phyloP scores from a whole-genome alignment of 306 rosid genomes.

The Sicyos baderoa region DNA sequence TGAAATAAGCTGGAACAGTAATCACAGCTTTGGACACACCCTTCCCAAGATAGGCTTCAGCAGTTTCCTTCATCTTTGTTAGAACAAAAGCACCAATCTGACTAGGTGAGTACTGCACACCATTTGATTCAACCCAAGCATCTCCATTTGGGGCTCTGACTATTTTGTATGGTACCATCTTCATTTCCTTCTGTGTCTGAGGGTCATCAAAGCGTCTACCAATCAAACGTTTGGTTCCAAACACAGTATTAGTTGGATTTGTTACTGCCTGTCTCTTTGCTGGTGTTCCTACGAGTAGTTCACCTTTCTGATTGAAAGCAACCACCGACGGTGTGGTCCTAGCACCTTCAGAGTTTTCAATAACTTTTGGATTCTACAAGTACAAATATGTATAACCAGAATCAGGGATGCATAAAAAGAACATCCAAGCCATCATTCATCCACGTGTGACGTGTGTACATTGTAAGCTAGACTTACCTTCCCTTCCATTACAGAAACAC shows the following conservation, averaged over 20 bases:
- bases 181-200: conserved; percentile 92
- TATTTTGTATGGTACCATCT: conserved; percentile 90
- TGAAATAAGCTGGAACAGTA: conserved; percentile 89
- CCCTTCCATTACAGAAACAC: conserved; percentile 92
- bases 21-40: conserved; percentile 62
- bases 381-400: not conserved
- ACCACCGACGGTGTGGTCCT: conserved; percentile 91
- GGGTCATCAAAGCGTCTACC: conserved; percentile 89
- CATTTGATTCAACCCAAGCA: conserved; percentile 93
- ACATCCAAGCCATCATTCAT: not conserved
- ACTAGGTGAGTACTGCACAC: conserved; percentile 81
- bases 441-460: not conserved
- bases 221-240: conserved; percentile 79
- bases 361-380: conserved; percentile 66
- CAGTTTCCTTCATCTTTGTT: conserved; percentile 89
- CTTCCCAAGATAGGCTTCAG: conserved; percentile 89
- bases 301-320: conserved; percentile 90
- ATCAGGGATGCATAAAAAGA: not conserved
- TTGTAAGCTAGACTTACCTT: conserved; percentile 34
- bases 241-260: conserved; percentile 74
- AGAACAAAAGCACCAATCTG: conserved; percentile 84
- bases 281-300: conserved; percentile 90
- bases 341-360: conserved; percentile 81
- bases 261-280: conserved; percentile 95
- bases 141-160: conserved; percentile 91